Percentiles rank a stretch among this genome's conserved stretches.
These are phyloP conservation scores for Letharia columbiana DNA, from an alignment of 495 filamentous ascomycete genomes.

Conservation along the genomic window DNA sequence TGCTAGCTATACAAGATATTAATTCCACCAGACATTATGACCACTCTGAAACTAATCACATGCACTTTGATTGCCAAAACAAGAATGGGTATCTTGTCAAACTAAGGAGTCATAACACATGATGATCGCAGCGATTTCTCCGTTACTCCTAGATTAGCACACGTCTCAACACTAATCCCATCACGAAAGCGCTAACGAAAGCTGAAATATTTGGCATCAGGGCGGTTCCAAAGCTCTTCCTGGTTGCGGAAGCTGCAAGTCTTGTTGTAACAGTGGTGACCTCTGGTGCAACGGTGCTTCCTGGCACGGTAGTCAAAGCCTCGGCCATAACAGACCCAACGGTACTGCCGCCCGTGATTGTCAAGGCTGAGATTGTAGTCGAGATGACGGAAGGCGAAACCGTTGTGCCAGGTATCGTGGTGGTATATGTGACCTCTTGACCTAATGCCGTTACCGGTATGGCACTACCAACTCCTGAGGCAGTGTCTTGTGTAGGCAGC, in stretches of 20 bases:
- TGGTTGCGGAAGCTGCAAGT: slow-evolving; percentile 16
- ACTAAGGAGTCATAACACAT: neutral
- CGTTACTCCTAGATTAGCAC: neutral
- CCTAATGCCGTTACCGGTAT: slow-evolving; percentile 32
- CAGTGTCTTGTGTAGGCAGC: slow-evolving; percentile 34
- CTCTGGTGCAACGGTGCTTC: slow-evolving; percentile 15
- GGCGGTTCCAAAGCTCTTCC: slow-evolving; percentile 7
- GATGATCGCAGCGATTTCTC: neutral
- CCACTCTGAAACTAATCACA: too few species aligned
- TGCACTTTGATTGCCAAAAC: neutral
- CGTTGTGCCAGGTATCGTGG: slow-evolving; percentile 21
- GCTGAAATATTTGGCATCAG: neutral
- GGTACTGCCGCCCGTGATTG: slow-evolving; percentile 3
- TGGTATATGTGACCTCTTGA: slow-evolving; percentile 20
- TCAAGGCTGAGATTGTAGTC: slow-evolving; percentile 12
- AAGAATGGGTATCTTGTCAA: neutral
- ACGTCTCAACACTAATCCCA: neutral
- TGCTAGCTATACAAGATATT: neutral
- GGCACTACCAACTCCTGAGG: slow-evolving; percentile 29
- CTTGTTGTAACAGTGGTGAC: slow-evolving; percentile 20
- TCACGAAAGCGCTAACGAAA: neutral
- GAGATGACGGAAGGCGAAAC: slow-evolving; percentile 16
- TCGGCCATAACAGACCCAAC: slow-evolving; percentile 8
- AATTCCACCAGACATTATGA: neutral
- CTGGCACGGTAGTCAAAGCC: slow-evolving; percentile 18